phyloP scores from a whole-genome alignment of 1,284 basidiomycete genomes.

The Bondarzewia mesenterica region DNA sequence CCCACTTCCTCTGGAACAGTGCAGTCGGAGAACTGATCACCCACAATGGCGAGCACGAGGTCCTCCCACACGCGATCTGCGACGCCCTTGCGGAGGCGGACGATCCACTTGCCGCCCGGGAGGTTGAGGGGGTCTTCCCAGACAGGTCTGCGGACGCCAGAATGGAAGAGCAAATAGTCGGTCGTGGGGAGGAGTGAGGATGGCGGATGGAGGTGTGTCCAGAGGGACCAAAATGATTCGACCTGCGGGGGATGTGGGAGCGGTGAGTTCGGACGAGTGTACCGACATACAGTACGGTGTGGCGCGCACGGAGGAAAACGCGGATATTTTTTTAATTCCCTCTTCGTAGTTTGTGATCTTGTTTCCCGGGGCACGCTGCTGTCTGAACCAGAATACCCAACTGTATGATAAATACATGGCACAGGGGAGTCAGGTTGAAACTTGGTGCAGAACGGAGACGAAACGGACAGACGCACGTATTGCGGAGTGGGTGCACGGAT shows the following conservation, averaged over 20 bases:
- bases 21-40: conserved; percentile 71
- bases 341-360: conserved; percentile 79
- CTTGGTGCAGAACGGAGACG: conserved; percentile 4
- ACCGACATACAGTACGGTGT: conserved; percentile 13
- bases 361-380: conserved; percentile 72
- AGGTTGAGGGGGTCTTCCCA: conserved; percentile 89
- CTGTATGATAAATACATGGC: conserved; percentile 26
- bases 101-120: conserved; percentile 88
- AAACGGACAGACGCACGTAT: conserved; percentile 72
- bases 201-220: conserved; percentile 72
- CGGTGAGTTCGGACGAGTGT: not conserved
- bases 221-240: conserved; percentile 80
- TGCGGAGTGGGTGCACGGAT: conserved; percentile 63
- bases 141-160: conserved; percentile 72
- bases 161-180: conserved; percentile 81
- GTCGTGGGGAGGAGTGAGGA: conserved; percentile 70
- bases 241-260: conserved; percentile 39
- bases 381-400: conserved; percentile 83
- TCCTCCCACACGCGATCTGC: conserved; percentile 81
- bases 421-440: not conserved
- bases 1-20: conserved; percentile 22
- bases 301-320: conserved; percentile 61
- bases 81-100: conserved; percentile 77
- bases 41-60: conserved; percentile 68
- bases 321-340: conserved; percentile 78